Evolutionary conservation across 495 filamentous ascomycete species (phyloP).

Genomic region (Haplographium delicatum): DNA sequence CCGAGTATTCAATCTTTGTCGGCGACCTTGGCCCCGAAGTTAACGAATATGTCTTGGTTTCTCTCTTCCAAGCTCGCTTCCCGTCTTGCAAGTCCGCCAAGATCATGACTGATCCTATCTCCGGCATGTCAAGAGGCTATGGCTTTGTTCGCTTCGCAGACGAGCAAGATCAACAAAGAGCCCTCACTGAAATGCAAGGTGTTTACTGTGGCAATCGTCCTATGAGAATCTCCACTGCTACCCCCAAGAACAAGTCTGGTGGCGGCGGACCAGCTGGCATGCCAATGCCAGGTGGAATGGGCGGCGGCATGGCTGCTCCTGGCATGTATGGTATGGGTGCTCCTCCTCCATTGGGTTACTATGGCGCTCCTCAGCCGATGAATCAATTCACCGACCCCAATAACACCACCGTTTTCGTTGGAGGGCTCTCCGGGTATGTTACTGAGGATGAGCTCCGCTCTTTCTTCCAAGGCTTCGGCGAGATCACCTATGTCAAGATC

Average conservation of each 20-base stretch:
- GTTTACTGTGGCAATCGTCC: conserved; percentile 98
- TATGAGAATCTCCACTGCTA: conserved; percentile 98
- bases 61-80: conserved; percentile 93
- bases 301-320: conserved; percentile 38
- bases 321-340: conserved; percentile 64
- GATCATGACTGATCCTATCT: conserved; percentile 99
- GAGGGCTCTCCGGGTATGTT: conserved; percentile 94
- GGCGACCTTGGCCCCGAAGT: conserved; percentile 97
- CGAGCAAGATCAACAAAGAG: conserved; percentile 90
- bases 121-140: conserved; percentile 94
- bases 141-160: conserved; percentile 97
- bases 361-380: conserved; percentile 88
- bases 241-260: conserved; percentile 85
- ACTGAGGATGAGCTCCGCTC: conserved; percentile 98
- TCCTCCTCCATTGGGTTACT: conserved; percentile 69
- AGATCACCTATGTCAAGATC: conserved; percentile 99
- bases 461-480: conserved; percentile 99
- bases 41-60: conserved; percentile 96
- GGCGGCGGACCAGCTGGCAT: conserved; percentile 50
- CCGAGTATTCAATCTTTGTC: conserved; percentile 96
- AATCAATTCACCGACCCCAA: conserved; percentile 99
- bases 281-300: conserved; percentile 33
- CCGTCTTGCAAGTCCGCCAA: conserved; percentile 98
- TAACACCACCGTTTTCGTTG: conserved; percentile 99
- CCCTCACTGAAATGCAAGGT: conserved; percentile 95